A percentile compares a stretch with the other conserved stretches of the same genome.
phyloP scores from a whole-genome alignment of 2,329 filamentous ascomycete species.

The Neonectria ditissima region DNA sequence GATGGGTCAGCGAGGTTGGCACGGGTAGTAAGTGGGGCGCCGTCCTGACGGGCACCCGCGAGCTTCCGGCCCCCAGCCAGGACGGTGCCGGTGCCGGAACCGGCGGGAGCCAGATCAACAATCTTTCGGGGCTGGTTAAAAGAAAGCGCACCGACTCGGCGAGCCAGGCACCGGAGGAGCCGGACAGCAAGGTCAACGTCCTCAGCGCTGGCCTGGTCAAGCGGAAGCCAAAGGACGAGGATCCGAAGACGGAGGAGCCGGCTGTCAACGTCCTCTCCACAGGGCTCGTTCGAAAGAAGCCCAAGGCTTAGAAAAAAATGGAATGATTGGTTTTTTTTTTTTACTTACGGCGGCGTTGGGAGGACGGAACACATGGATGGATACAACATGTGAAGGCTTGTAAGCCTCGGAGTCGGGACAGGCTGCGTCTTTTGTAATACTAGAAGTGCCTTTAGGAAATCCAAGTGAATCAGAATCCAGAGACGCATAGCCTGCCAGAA shows the following conservation, averaged over 20 bases:
- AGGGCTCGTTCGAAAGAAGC: constrained; percentile 68
- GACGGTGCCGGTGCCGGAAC: constrained; percentile 23
- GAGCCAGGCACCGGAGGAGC: constrained; percentile 32
- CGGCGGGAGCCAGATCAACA: constrained; percentile 52
- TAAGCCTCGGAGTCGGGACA: constrained; percentile 35
- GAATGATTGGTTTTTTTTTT: constrained; percentile 17
- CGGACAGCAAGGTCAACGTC: constrained; percentile 56
- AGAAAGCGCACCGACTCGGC: constrained; percentile 55
- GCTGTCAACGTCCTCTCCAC: constrained; percentile 61
- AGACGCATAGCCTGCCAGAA: background rate
- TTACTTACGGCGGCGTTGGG: constrained; percentile 23
- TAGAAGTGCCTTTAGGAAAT: background rate
- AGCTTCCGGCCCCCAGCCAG: constrained; percentile 32
- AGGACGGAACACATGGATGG: constrained; percentile 1
- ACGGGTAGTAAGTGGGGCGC: constrained; percentile 65
- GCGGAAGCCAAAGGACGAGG: constrained; percentile 64
- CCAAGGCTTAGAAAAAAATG: constrained; percentile 52
- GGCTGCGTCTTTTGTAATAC: background rate
- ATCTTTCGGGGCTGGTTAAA: constrained; percentile 62
- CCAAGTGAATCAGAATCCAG: background rate
- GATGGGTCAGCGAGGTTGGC: constrained; percentile 78
- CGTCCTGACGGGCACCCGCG: constrained; percentile 59
- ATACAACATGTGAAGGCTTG: background rate
- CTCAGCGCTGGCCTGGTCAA: constrained; percentile 61
- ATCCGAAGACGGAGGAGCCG: constrained; percentile 23